Percentiles rank a stretch among this genome's conserved stretches.
These are phyloP conservation scores for Magnolia officinalis DNA, from an alignment of 164 flowering plant genomes.

Conservation along the genomic window DNA sequence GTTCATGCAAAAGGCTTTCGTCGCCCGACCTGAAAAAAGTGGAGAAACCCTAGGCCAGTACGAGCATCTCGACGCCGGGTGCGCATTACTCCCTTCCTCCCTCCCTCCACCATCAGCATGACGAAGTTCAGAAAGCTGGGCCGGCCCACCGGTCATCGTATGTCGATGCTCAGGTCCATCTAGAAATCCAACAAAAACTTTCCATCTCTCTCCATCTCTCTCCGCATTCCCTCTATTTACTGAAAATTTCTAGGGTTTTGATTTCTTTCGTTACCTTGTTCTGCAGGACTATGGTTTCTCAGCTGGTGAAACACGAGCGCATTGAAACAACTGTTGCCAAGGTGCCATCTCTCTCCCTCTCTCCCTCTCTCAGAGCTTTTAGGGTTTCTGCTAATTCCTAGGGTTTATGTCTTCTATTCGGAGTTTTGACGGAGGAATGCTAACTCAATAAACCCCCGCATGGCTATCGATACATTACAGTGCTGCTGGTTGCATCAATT, in stretches of 20 bases:
- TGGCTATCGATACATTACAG: no score
- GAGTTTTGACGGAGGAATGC: no score
- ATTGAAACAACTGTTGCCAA: constrained; percentile 93
- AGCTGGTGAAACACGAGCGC: constrained; percentile 89
- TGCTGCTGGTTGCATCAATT: no score
- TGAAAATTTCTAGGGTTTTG: background rate
- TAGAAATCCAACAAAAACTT: constrained; percentile 6
- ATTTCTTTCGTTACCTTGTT: background rate
- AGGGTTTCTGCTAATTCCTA: background rate
- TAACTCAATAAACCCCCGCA: no score
- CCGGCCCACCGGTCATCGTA: constrained; percentile 68
- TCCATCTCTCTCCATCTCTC: background rate
- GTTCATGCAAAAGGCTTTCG: no score
- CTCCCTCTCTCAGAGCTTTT: background rate
- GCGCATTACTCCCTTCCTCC: background rate
- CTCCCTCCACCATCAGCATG: constrained; percentile 15
- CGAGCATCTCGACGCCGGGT: no score
- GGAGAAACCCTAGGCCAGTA: no score
- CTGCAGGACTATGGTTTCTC: constrained; percentile 92
- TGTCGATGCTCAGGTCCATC: constrained; percentile 73
- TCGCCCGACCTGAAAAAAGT: no score
- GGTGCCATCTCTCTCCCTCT: constrained; percentile 28
- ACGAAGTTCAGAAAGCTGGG: constrained; percentile 72
- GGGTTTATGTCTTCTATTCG: background rate
- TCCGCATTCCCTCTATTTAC: background rate